Percentiles rank a stretch among this genome's conserved stretches.
Conservation (phyloP, 1,139 yeast genomes). For the Hansenula sp. region DNA sequence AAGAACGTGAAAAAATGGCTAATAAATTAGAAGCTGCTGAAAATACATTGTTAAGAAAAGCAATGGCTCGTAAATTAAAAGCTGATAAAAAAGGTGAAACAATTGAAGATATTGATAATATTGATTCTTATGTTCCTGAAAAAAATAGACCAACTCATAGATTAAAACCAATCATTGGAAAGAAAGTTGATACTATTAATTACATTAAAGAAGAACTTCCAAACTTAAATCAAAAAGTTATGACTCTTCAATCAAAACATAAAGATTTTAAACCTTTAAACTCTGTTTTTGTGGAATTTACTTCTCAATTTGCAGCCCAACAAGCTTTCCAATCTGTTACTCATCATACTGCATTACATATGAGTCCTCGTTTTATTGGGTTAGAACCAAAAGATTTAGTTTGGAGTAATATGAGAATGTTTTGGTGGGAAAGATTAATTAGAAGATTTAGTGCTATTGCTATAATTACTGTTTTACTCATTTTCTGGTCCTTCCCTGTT, state of each 20-base stretch:
- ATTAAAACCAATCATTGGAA: conserved; percentile 61
- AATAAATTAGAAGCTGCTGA: conserved; percentile 67
- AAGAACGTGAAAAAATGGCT: conserved; percentile 60
- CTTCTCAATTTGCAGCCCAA: conserved; percentile 84
- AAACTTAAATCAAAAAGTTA: conserved; percentile 62
- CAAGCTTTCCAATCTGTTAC: conserved; percentile 80
- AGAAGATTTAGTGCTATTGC: conserved; percentile 56
- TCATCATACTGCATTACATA: conserved; percentile 59
- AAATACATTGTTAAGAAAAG: conserved; percentile 51
- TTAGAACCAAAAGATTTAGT: conserved; percentile 77
- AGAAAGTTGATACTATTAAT: conserved; percentile 81
- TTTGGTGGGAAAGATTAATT: conserved; percentile 78
- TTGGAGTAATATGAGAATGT: conserved; percentile 81
- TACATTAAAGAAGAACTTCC: conserved; percentile 65
- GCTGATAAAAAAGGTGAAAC: conserved; percentile 45
- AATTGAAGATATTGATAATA: conserved; percentile 37
- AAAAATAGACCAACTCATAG: conserved; percentile 75
- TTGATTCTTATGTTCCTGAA: conserved; percentile 64
- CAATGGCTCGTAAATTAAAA: conserved; percentile 59
- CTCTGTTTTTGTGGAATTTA: conserved; percentile 83
- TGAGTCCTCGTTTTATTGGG: conserved; percentile 60
- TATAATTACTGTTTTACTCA: conserved; percentile 56
- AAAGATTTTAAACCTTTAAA: conserved; percentile 39
- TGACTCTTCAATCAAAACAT: conserved; percentile 53
- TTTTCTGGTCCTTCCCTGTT: conserved; percentile 93